Base-by-base conservation (phyloP, 2,329 filamentous ascomycete species). In the Fusarium albidum region DNA sequence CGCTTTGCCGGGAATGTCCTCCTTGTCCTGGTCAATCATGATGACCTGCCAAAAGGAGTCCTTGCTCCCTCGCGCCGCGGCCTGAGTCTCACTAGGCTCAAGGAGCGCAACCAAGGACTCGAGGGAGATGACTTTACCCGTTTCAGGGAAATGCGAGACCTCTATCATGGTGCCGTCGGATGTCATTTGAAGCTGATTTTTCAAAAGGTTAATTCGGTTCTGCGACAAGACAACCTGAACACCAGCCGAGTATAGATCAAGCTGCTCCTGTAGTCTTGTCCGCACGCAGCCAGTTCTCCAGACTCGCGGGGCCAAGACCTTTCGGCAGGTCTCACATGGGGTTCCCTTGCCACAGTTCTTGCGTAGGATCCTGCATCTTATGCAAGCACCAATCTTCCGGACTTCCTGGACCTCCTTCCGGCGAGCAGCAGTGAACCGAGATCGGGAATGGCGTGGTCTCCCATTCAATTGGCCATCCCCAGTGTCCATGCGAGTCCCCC, bases 281-380 rank as follows among this genome's bases (percentile, higher is more conserved):
- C 86, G 79, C 18, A 87, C 81, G 64, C 86, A 89, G 9, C 83
- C 82, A 3, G 81, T 82, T 54, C 80, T 82, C 86, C 86, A 89
- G n/a, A 88, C 79, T 9, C 86, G 79, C 1, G 86, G 84, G 4
- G 82, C 80, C 32, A 88, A 72, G 1, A 89, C 85, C 64, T 85
- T 87, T 55, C 80, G 79, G 57, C 86, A 89, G 2, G 85, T 84
- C 46, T 83, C 80, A 60, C 86, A 89, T 0, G 85, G 85, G 7
- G 79, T 82, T 27, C 83, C 85, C 52, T 79, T 81, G n/a, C 84
- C 85, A 64, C 86, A 89, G 2, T 83, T 86, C 72, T 89, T 89
- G 51, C 85, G 80, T 29, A 89, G 71, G 56, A 88, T 87, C 31
- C 85, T 79, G 64, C 86, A 89, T 37, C 86, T 77, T 45, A 88